phyloP scores from a whole-genome alignment of 495 filamentous ascomycete genomes.

The Xylaria scruposa region DNA sequence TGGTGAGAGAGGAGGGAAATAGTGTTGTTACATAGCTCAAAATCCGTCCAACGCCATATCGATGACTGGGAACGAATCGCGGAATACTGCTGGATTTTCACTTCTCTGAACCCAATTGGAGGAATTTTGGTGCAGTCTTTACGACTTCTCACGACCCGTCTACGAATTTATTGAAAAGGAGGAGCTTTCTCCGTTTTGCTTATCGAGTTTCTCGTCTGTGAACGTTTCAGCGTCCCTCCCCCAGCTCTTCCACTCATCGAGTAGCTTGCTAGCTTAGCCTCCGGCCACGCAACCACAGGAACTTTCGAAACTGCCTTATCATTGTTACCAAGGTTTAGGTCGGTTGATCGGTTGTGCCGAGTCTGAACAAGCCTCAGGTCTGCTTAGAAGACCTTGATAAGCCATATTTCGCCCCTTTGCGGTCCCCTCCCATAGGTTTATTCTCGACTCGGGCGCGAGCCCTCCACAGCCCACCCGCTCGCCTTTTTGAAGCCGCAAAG shows the following conservation, averaged over 20 bases:
- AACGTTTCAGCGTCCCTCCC: not conserved
- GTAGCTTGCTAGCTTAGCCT: slow-evolving; percentile 34
- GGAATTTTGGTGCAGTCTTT: slow-evolving; percentile 27
- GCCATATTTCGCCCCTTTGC: not conserved
- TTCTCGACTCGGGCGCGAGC: not conserved
- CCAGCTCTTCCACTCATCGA: slow-evolving; percentile 32
- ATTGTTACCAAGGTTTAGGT: not conserved
- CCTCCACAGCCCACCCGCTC: slow-evolving; percentile 24
- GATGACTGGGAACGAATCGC: not conserved
- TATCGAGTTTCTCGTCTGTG: slow-evolving; percentile 28
- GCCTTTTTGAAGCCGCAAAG: slow-evolving; percentile 75
- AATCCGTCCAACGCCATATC: not conserved
- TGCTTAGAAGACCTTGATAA: not conserved
- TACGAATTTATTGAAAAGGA: slow-evolving; percentile 27
- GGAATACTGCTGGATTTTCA: slow-evolving; percentile 28
- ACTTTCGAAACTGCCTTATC: not conserved
- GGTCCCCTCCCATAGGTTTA: not conserved
- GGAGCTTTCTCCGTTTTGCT: slow-evolving; percentile 8
- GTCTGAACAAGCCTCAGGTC: not conserved
- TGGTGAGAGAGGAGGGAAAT: not conserved
- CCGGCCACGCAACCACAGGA: not conserved
- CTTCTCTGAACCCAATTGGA: slow-evolving; percentile 33
- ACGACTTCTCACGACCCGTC: slow-evolving; percentile 39
- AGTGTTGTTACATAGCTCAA: not conserved
- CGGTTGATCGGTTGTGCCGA: not conserved